phyloP scores from a whole-genome alignment of 192 early-diverging fungal genomes.

The Paraglomus brasilianum region DNA sequence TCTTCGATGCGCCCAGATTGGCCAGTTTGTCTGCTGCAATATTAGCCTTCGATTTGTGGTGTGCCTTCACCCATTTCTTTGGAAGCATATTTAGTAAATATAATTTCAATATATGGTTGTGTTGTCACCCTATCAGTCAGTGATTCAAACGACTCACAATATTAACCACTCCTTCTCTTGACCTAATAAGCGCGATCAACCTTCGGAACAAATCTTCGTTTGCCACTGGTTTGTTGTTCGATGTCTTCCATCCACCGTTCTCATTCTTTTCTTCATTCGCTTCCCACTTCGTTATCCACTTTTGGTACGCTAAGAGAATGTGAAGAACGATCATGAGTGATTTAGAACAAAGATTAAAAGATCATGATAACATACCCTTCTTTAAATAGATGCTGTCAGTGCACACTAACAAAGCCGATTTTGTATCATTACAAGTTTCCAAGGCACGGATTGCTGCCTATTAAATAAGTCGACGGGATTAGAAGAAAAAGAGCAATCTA shows the following conservation, averaged over 20 bases:
- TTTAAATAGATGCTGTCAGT: slow-evolving; percentile 80
- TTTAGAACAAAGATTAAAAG: neutral
- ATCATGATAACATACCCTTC: slow-evolving; percentile 46
- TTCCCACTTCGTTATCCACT: slow-evolving; percentile 73
- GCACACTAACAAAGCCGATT: slow-evolving; percentile 52
- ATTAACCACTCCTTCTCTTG: slow-evolving; percentile 41
- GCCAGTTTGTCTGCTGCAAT: slow-evolving; percentile 81
- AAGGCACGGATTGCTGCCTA: slow-evolving; percentile 61
- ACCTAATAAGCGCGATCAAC: slow-evolving; percentile 45
- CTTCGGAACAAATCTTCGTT: slow-evolving; percentile 78
- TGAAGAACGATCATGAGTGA: neutral
- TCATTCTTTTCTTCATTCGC: slow-evolving; percentile 39
- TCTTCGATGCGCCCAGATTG: slow-evolving; percentile 57
- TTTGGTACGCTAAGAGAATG: slow-evolving; percentile 46
- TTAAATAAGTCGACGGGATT: neutral
- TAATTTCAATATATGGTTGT: neutral
- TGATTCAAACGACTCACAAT: slow-evolving; percentile 40
- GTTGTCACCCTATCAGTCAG: neutral
- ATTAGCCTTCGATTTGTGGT: slow-evolving; percentile 72
- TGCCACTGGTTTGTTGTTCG: slow-evolving; percentile 55
- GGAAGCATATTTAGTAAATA: slow-evolving; percentile 14
- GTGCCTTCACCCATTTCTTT: slow-evolving; percentile 68
- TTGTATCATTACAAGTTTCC: slow-evolving; percentile 39
- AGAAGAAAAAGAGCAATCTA: too few relatives aligned
- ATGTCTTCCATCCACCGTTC: slow-evolving; percentile 52